phyloP scores from a whole-genome alignment of 2,329 filamentous ascomycete species.

The Huntiella decipiens region DNA sequence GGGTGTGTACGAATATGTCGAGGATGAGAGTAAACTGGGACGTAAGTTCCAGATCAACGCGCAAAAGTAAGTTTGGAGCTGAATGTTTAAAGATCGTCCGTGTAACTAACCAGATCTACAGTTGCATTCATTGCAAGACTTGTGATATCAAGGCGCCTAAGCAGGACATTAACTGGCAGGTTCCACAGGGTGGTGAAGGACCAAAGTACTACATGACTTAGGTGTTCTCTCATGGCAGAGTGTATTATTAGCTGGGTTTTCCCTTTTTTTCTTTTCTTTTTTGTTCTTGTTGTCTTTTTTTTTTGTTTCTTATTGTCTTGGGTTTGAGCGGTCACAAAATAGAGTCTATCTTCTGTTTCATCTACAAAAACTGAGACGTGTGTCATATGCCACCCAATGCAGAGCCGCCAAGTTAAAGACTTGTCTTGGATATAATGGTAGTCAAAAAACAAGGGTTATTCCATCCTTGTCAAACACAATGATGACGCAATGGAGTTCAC shows the following conservation, averaged over 20 bases:
- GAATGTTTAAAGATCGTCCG: neutral
- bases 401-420: no score
- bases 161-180: conserved; percentile 95
- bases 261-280: neutral
- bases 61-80: conserved; percentile 57
- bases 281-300: conserved; percentile 1
- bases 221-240: neutral
- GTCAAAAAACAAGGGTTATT: no score
- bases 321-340: neutral
- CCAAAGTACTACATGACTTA: conserved; percentile 55
- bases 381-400: no score
- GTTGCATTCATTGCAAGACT: conserved; percentile 98
- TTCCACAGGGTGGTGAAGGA: conserved; percentile 75
- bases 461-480: no score
- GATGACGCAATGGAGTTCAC: no score
- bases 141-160: conserved; percentile 96
- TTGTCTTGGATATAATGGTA: no score
- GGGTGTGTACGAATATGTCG: conserved; percentile 94
- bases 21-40: conserved; percentile 75
- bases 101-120: conserved; percentile 20
- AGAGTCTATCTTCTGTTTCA: no score
- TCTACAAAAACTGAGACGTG: no score
- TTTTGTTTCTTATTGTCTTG: conserved; percentile 2
- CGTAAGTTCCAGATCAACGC: conserved; percentile 95
- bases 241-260: neutral